A percentile compares a stretch with the other conserved stretches of the same genome.
phyloP scores from a whole-genome alignment of 257 asterid species.

The Solanum pennellii region DNA sequence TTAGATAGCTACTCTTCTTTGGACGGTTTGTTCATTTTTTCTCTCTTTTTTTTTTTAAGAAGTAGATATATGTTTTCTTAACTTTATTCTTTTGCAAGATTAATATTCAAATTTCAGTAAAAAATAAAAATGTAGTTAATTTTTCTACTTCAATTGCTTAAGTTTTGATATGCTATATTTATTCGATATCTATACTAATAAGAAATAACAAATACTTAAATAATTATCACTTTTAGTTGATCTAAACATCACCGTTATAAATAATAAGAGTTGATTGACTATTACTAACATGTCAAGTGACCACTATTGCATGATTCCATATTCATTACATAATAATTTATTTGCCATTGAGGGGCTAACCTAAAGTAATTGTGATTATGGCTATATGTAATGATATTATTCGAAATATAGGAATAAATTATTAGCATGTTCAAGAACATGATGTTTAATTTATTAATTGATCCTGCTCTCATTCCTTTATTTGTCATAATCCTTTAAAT shows the following conservation, averaged over 20 bases:
- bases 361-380: background rate
- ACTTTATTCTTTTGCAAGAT: background rate
- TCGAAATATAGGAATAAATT: background rate
- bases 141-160: background rate
- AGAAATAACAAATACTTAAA: background rate
- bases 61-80: background rate
- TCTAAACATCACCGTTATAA: fast-evolving
- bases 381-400: background rate
- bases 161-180: background rate
- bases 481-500: background rate
- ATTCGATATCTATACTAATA: background rate
- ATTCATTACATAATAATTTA: background rate
- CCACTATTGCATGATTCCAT: background rate
- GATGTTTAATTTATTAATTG: background rate
- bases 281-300: background rate
- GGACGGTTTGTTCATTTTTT: background rate
- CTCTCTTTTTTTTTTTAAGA: background rate
- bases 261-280: background rate
- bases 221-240: background rate
- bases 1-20: background rate
- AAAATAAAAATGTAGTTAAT: background rate
- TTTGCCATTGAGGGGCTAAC: background rate
- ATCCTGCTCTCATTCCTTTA: background rate
- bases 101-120: background rate
- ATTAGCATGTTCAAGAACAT: background rate